Conservation (phyloP, 1,139 yeast genomes). For the Maudiozyma humilis region DNA sequence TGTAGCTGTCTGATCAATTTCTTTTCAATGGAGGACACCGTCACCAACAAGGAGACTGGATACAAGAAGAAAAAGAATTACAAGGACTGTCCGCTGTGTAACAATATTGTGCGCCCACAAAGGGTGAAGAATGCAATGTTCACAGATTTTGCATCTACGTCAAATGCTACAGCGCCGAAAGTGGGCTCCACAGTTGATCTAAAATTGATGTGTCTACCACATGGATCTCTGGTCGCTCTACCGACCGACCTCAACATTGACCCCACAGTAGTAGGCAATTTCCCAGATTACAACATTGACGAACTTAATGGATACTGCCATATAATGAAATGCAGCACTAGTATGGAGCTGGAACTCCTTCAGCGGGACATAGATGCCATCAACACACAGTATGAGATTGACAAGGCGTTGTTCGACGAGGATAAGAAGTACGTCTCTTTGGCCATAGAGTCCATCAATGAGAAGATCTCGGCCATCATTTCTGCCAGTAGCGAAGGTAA, state of each 20-base stretch:
- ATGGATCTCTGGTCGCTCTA: slow-evolving; percentile 51
- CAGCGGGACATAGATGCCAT: slow-evolving; percentile 41
- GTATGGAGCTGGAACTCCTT: slow-evolving; percentile 46
- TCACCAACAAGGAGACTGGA: slow-evolving; percentile 23
- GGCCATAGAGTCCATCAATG: slow-evolving; percentile 51
- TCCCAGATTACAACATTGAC: slow-evolving; percentile 37
- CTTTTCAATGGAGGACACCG: slow-evolving; percentile 42
- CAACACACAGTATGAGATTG: slow-evolving; percentile 46
- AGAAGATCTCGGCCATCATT: slow-evolving; percentile 32
- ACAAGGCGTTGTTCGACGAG: slow-evolving; percentile 51
- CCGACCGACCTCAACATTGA: slow-evolving; percentile 41
- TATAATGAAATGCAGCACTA: slow-evolving; percentile 54
- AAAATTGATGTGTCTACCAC: slow-evolving; percentile 65
- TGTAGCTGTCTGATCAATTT: slow-evolving; percentile 69
- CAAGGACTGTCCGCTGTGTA: slow-evolving; percentile 82
- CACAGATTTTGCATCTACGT: slow-evolving; percentile 20
- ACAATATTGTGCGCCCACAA: slow-evolving; percentile 48
- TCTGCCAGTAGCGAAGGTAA: slow-evolving; percentile 8
- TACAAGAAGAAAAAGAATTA: slow-evolving; percentile 38
- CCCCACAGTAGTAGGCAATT: slow-evolving; percentile 32
- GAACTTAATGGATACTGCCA: slow-evolving; percentile 44
- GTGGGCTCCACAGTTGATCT: slow-evolving; percentile 53
- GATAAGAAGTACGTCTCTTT: slow-evolving; percentile 47
- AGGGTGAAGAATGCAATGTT: slow-evolving; percentile 67
- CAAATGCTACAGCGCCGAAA: slow-evolving; percentile 36